Conservation (phyloP, 2,329 filamentous ascomycete species). For the Rugonectria rugulosa region DNA sequence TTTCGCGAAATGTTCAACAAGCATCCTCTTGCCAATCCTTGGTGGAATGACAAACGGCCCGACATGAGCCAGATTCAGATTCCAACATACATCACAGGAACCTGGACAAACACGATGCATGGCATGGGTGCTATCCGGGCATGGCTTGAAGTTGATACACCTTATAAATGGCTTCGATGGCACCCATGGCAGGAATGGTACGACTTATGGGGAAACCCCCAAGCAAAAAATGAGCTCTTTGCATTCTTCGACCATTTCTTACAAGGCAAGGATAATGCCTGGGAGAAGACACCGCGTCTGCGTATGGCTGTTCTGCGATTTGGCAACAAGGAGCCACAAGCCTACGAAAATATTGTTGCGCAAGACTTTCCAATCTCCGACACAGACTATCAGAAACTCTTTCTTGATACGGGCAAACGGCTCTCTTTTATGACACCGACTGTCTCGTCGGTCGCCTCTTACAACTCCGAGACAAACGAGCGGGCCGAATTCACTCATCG, state of each 20-base stretch:
- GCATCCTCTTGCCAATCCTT: not conserved
- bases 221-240: conserved; percentile 15
- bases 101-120: conserved; percentile 33
- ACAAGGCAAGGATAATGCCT: conserved; percentile 28
- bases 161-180: conserved; percentile 35
- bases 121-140: conserved; percentile 33
- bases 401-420: conserved; percentile 2
- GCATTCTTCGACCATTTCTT: conserved; percentile 33
- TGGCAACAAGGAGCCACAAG: conserved; percentile 28
- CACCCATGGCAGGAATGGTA: conserved; percentile 32
- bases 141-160: conserved; percentile 28
- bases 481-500: conserved; percentile 46
- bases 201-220: conserved; percentile 14
- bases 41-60: conserved; percentile 24
- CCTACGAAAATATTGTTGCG: conserved; percentile 15
- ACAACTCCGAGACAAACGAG: conserved; percentile 39
- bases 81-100: conserved; percentile 28
- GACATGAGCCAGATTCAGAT: conserved; percentile 27
- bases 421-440: not conserved
- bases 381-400: conserved; percentile 11
- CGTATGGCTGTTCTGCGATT: conserved; percentile 33
- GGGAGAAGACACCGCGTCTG: conserved; percentile 32
- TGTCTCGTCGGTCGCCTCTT: conserved; percentile 22
- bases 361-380: conserved; percentile 12
- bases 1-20: conserved; percentile 17